Conservation (phyloP, 805 yeast species). For the Martiniozyma abietophila region DNA sequence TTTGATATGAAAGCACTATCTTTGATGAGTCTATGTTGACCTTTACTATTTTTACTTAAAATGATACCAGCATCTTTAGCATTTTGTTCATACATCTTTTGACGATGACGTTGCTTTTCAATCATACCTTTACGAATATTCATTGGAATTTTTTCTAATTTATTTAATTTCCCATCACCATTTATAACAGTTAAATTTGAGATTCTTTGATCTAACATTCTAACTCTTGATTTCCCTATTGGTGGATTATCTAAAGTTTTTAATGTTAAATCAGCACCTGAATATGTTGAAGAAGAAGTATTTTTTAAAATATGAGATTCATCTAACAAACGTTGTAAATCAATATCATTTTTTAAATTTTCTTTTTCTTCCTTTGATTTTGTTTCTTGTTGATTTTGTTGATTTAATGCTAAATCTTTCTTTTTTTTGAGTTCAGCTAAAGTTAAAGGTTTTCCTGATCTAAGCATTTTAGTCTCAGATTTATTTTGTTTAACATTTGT, state of each 20-base stretch:
- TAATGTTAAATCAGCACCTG: slow-evolving; percentile 63
- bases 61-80: slow-evolving; percentile 89
- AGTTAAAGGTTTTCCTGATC: slow-evolving; percentile 55
- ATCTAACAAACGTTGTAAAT: slow-evolving; percentile 55
- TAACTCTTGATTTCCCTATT: slow-evolving; percentile 59
- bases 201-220: slow-evolving; percentile 54
- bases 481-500: slow-evolving; percentile 20
- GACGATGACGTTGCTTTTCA: slow-evolving; percentile 31
- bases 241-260: slow-evolving; percentile 56
- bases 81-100: slow-evolving; percentile 53
- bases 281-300: slow-evolving; percentile 26
- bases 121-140: slow-evolving; percentile 78
- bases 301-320: slow-evolving; percentile 61
- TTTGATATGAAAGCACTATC: slow-evolving; percentile 45
- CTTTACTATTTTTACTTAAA: slow-evolving; percentile 61
- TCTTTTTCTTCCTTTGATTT: slow-evolving; percentile 34
- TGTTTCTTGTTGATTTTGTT: slow-evolving; percentile 15
- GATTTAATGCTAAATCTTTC: slow-evolving; percentile 27
- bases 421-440: slow-evolving; percentile 30
- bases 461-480: slow-evolving; percentile 42
- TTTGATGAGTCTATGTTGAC: slow-evolving; percentile 45
- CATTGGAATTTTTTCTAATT: slow-evolving; percentile 81
- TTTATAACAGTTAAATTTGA: slow-evolving; percentile 37
- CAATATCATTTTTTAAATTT: slow-evolving; percentile 61
- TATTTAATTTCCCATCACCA: slow-evolving; percentile 29